These are phyloP conservation scores for Amanita jacksonii DNA, from an alignment of 768 basidiomycete species.

Conservation along the genomic window DNA sequence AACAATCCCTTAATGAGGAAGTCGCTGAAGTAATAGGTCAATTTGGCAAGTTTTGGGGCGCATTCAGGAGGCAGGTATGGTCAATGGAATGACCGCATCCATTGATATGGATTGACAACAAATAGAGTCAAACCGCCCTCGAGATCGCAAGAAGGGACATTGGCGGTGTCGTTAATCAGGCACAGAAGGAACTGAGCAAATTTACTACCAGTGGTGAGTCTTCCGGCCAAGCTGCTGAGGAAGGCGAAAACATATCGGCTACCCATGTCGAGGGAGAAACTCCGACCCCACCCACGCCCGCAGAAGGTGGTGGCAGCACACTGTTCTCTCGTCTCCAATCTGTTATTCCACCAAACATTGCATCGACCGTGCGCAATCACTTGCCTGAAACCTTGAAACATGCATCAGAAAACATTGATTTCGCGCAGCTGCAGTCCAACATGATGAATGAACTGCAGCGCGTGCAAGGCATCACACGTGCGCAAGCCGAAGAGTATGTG, in stretches of 20 bases:
- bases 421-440: constrained; percentile 57
- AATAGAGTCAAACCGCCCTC: constrained; percentile 60
- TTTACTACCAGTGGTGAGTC: constrained; percentile 30
- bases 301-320: constrained; percentile 17
- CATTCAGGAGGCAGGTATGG: constrained; percentile 79
- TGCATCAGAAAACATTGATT: constrained; percentile 53
- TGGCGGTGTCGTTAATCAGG: constrained; percentile 63
- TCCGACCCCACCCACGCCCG: constrained; percentile 14
- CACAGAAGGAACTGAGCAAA: constrained; percentile 67
- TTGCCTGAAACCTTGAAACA: constrained; percentile 59
- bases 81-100: neutral
- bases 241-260: constrained; percentile 8
- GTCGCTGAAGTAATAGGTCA: constrained; percentile 86
- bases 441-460: constrained; percentile 59
- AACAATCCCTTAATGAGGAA: constrained; percentile 73
- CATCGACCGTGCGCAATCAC: constrained; percentile 55
- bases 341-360: constrained; percentile 66
- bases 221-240: constrained; percentile 19
- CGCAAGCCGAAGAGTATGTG: constrained; percentile 79
- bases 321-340: constrained; percentile 66
- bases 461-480: constrained; percentile 64
- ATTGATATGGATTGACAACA: constrained; percentile 7
- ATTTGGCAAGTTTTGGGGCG: constrained; percentile 82
- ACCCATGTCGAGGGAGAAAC: constrained; percentile 16
- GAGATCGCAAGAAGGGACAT: constrained; percentile 68